Conservation (phyloP, 768 basidiomycete genomes). For the Lentinus tigrinus region DNA sequence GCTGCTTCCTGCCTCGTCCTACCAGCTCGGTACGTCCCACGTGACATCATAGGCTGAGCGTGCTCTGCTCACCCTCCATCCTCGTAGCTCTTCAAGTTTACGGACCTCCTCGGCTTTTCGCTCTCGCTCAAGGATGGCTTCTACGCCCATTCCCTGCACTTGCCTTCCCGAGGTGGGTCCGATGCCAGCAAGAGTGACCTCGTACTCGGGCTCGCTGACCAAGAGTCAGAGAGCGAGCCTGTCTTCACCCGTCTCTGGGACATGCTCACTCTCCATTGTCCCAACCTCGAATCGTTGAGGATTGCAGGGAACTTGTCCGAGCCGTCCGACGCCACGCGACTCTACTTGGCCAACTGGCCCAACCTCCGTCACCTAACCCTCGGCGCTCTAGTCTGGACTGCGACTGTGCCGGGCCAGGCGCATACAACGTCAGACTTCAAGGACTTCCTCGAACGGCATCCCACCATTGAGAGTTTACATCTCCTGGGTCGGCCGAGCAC, state of each 20-base stretch:
- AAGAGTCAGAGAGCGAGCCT: constrained; percentile 45
- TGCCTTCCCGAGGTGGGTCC: constrained; percentile 53
- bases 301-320: constrained; percentile 51
- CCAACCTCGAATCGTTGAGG: constrained; percentile 62
- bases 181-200: constrained; percentile 2
- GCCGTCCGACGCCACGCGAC: constrained; percentile 53
- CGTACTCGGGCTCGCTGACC: constrained; percentile 2
- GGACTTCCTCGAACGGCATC: constrained; percentile 67
- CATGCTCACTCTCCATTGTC: constrained; percentile 67
- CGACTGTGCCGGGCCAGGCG: constrained; percentile 32
- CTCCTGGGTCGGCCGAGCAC: constrained; percentile 36
- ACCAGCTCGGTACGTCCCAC: constrained; percentile 58
- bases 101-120: constrained; percentile 59
- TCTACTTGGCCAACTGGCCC: constrained; percentile 68
- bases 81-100: constrained; percentile 66
- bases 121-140: constrained; percentile 60
- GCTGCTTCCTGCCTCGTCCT: constrained; percentile 52
- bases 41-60: background rate
- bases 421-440: constrained; percentile 56
- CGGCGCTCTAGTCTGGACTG: constrained; percentile 66
- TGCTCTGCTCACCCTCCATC: background rate
- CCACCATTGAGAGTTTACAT: constrained; percentile 36
- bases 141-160: constrained; percentile 59
- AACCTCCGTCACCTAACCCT: constrained; percentile 56
- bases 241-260: constrained; percentile 59